A percentile compares a stretch with the other conserved stretches of the same genome.
These are phyloP conservation scores for Tricholoma hemisulphureum DNA, from an alignment of 768 basidiomycete genomes.

Conservation along the genomic window DNA sequence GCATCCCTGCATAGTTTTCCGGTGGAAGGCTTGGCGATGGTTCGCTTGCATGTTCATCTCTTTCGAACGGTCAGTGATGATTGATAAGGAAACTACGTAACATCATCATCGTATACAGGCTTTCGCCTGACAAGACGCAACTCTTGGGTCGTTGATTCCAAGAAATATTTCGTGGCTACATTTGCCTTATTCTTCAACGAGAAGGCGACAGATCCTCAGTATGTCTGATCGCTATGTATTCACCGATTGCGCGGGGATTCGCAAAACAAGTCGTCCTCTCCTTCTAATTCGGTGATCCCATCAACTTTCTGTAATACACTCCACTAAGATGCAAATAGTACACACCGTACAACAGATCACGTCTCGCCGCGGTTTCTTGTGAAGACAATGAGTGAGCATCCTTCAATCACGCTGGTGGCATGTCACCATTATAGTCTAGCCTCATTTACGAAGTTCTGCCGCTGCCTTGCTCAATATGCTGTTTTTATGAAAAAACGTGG, in stretches of 20 bases:
- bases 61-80: conserved; percentile 41
- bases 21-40: conserved; percentile 51
- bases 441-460: not conserved
- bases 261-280: conserved; percentile 52
- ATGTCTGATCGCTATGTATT: too few species aligned
- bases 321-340: too few species aligned
- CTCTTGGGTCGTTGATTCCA: conserved; percentile 49
- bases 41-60: conserved; percentile 10
- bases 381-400: conserved; percentile 53
- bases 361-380: conserved; percentile 55
- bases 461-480: conserved; percentile 52
- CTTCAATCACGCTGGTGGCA: too few species aligned
- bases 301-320: too few species aligned
- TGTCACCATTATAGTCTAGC: not conserved
- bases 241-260: conserved; percentile 4
- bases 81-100: conserved; percentile 40
- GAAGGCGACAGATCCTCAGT: conserved; percentile 41
- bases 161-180: conserved; percentile 53
- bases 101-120: too few species aligned
- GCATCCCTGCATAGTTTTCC: conserved; percentile 58
- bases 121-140: too few species aligned
- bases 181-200: conserved; percentile 59
- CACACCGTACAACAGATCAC: conserved; percentile 54
- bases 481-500: conserved; percentile 49
- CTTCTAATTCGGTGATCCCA: conserved; percentile 60